Percentiles rank a stretch among this genome's conserved stretches.
These are phyloP conservation scores for Oehlia diaphana DNA, from an alignment of 192 early-diverging fungal genomes.

Conservation along the genomic window DNA sequence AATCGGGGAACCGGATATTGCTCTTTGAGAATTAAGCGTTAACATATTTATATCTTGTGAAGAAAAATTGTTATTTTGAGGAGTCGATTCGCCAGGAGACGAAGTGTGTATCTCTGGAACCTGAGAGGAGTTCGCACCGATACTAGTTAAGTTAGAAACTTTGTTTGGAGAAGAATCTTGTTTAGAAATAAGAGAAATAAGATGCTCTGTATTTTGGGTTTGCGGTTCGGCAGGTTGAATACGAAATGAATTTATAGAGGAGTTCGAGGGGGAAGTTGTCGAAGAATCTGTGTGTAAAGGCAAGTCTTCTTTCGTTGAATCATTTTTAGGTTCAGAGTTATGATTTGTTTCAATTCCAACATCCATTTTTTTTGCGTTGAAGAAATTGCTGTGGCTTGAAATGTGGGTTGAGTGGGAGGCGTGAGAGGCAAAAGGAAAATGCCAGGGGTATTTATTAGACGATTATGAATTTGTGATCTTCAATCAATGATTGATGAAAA, in stretches of 20 bases:
- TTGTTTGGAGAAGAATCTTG: background rate
- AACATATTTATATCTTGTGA: background rate
- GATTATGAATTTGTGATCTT: too few relatives aligned
- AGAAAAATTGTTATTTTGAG: background rate
- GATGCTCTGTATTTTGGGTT: background rate
- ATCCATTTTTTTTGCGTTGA: background rate
- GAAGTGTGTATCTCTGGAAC: background rate
- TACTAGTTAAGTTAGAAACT: background rate
- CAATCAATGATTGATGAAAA: background rate
- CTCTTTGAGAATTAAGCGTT: background rate
- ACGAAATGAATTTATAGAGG: too few relatives aligned
- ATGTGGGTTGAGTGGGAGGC: background rate
- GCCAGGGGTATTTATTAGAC: background rate
- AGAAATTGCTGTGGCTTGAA: background rate
- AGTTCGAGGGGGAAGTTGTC: background rate
- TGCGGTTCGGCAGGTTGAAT: too few relatives aligned
- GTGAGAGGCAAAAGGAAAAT: background rate
- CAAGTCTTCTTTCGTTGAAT: background rate
- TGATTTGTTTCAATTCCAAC: background rate
- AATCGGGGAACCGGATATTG: background rate
- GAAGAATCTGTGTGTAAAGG: background rate
- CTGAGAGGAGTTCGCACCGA: background rate
- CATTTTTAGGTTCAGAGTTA: background rate
- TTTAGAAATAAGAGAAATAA: background rate
- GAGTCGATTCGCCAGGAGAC: background rate